These are phyloP conservation scores for Ganoderma lingzhi DNA, from an alignment of 1,284 basidiomycete species.

Conservation along the genomic window DNA sequence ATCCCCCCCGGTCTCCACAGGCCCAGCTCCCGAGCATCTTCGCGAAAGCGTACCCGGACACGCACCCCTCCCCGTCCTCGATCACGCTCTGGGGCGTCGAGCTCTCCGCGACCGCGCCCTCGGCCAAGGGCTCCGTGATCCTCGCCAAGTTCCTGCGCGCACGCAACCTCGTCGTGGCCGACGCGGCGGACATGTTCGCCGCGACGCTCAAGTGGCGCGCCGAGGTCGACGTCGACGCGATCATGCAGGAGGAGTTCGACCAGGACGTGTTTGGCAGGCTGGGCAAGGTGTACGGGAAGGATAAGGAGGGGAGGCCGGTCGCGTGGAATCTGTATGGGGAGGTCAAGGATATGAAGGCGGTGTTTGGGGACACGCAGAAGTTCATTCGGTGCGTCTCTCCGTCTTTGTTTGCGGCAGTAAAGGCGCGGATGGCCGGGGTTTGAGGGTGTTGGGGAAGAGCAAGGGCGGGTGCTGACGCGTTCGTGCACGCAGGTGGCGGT, in stretches of 20 bases:
- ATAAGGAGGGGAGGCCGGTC: conserved; percentile 73
- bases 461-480: background rate
- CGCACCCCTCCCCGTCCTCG: conserved; percentile 43
- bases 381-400: conserved; percentile 65
- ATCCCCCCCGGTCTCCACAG: conserved; percentile 42
- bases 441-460: background rate
- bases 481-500: conserved; percentile 71
- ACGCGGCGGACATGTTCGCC: conserved; percentile 70
- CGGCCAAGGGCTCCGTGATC: conserved; percentile 73
- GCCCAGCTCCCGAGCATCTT: conserved; percentile 64
- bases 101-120: conserved; percentile 53
- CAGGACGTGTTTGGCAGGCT: conserved; percentile 69
- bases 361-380: conserved; percentile 74
- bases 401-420: background rate
- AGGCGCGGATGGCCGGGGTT: background rate
- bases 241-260: conserved; percentile 69
- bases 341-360: conserved; percentile 65
- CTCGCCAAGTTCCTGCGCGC: conserved; percentile 78
- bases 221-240: conserved; percentile 70
- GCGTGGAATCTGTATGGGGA: conserved; percentile 80
- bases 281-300: conserved; percentile 70
- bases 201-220: conserved; percentile 77
- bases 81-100: conserved; percentile 75
- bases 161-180: conserved; percentile 61
- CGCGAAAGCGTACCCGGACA: conserved; percentile 62